Conservation (phyloP, 106 monocot species). For the Dendrobium catenatum region DNA sequence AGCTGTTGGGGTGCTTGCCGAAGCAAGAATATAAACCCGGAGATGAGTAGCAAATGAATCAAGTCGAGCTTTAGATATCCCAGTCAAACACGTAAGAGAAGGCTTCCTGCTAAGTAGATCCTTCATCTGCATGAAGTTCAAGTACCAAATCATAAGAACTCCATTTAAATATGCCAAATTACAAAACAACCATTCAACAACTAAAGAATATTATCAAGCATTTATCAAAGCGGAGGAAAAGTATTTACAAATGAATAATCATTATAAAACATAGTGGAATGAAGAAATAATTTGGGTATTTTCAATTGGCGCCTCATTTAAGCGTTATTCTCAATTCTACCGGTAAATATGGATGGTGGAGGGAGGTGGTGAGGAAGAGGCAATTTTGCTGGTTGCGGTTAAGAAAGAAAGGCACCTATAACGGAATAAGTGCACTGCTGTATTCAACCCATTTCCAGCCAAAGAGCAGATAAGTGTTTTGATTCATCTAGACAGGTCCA, state of each 20-base stretch:
- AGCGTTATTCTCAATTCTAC: neutral
- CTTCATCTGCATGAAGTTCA: slow-evolving; percentile 60
- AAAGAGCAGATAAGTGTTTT: neutral
- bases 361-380: neutral
- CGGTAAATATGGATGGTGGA: neutral
- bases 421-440: neutral
- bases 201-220: neutral
- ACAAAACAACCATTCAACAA: neutral
- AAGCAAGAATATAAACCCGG: slow-evolving; percentile 47
- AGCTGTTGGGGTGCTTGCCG: slow-evolving; percentile 14
- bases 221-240: neutral
- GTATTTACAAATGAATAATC: neutral
- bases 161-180: neutral
- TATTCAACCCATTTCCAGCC: neutral
- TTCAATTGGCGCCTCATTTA: neutral
- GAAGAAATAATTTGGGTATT: neutral
- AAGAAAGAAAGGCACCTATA: neutral
- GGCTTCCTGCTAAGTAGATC: slow-evolving; percentile 60
- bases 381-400: neutral
- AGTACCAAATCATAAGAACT: neutral
- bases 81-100: slow-evolving; percentile 70
- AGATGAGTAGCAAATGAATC: slow-evolving; percentile 82
- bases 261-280: neutral
- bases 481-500: neutral
- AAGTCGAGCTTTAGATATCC: slow-evolving; percentile 64